Base-by-base conservation (phyloP, 208 protist genomes). In the Endotrypanum monterogeii region DNA sequence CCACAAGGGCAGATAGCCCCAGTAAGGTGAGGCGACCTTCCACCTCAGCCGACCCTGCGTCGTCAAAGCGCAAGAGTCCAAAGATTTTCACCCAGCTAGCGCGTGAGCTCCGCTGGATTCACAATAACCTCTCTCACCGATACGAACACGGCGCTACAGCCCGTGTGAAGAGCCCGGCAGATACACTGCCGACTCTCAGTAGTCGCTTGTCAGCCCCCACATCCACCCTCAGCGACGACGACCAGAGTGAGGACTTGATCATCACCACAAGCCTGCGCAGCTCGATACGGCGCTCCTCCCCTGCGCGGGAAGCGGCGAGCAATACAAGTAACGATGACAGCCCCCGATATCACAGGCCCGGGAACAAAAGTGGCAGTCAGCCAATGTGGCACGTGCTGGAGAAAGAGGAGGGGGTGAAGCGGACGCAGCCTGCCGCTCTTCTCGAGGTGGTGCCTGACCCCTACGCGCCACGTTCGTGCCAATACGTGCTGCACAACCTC, bases 41-140 rank as follows among this genome's bases (percentile, higher is more conserved):
- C 44, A 6, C 16, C 54, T 8, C n/a, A 28, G 52, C 0, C 41
- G 28, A 11, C 50, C n/a, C 8, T 9, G 4, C 73, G 9, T 55
- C 54, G 5, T n/a, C 67, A 32, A 79, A 79, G 51, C 67, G 67
- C 28, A 73, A 73, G 50, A 39, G 37, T 7, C 74, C 66, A 8
- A 68, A 73, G 20, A 57, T 79, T 5, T 69, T 79, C 41, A 68
- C 70, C 30, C 74, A 73, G 60, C 58, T 79, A 7, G 67, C 67
- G 9, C 70, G 55, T 16, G 74, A 79, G 60, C 37, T 79, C 44
- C 74, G 67, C 30, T 79, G 74, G 74, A 79, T 79, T 66, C 74
- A 73, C 48, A 73, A 73, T 51, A 79, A 69, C 67, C 4, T 79
- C 20, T 65, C 63, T 46, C 39, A 69, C 25, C 39, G 56, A 39